Evolutionary conservation across 352 stramenopile genomes (phyloP), one percentile per base, ranked within the genome.

Genomic region (Thalassiosira exigua): DNA sequence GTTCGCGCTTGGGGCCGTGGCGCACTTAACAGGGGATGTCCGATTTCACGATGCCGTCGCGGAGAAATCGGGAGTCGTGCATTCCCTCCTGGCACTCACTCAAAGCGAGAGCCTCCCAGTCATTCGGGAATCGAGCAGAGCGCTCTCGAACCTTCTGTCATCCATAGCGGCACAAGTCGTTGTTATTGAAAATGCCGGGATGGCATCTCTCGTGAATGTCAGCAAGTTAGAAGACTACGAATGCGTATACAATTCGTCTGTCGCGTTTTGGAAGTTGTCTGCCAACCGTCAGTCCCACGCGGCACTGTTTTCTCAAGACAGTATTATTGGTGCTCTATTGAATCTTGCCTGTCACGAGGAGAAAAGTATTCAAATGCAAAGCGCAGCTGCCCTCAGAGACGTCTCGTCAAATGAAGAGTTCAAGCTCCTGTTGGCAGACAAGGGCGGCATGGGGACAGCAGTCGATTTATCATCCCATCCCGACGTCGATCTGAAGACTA

Each of bases 381-480:
- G 95, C 22, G 95, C 94, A 0, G 91, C 94, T 3, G 94, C 94
- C n/a, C 79, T 99, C 52, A 96, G 96, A 81, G 96, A 96, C 56
- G 69, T 99, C 50, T 90, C 93, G 17, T 90, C 91, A 22, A 96
- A 96, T 79, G 93, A 93, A 58, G 92, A 96, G 1, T 96, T 97
- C 86, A 98, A 98, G 65, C 71, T 95, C 21, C 92, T 78, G 14
- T 90, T 98, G 17, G 87, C 92, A 1, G 94, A 96, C 59, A 93
- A 95, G 52, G 96, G 96, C 32, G 94, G 91, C 0, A 85, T 98
- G 7, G 62, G 90, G 14, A 92, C 92, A 57, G 76, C 70, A 64
- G 78, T 83, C 7, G 52, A 79, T 51, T 68, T 87, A 50, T 39
- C 71, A 79, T 98, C 9, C 72, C 95, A 41, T 11, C n/a, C 70